Evolutionary conservation across 768 basidiomycete species (phyloP), one percentile per base, ranked within the genome.

Genomic region (Pisolithus orientalis): DNA sequence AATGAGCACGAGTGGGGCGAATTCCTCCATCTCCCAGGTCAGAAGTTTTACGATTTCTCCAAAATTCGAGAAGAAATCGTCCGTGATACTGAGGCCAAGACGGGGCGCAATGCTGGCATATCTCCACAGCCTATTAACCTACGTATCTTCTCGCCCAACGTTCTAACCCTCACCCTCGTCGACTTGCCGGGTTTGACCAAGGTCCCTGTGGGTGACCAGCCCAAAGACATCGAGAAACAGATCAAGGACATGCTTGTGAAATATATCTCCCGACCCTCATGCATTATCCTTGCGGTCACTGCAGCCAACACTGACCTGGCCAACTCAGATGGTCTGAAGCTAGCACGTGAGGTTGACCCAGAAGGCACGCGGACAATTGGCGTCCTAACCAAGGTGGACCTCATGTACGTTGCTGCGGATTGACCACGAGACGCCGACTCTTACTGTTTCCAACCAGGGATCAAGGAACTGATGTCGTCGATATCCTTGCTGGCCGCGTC

Each of bases 1-100:
- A 98, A 98, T 67, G 76, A 84, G 51, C 84, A 96, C 60, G 96
- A 98, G 70, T 99, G 96, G 96, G 96, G 95, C 61, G 96, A 99
- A 71, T 99, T 99, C 79, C 76, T 97, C 29, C 93, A 94, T 62
- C 80, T 97, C 38, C 96, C 95, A 0, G 89, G 90, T 54, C 90
- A 98, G 75, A 99, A 98, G 72, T 94, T 98, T 72, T 91, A 86
- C 68, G 95, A 99, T 74, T 99, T 99, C 73, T 78, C 84, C 70
- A 94, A 96, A 78, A 96, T 98, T 66, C 79, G 95, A 53, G 90
- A 87, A 39, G 96, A 99, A 71, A 99, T 99, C 58, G 80, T 97
- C 29, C 84, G 85, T 57, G 96, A 99, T 69, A 99, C 96, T 1
- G 96, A 98, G 66, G 90, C 90, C 53, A 98, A 98, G 80, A 99